Evolutionary conservation across 352 stramenopile species (phyloP).

Genomic region (Pythium aristosporum): DNA sequence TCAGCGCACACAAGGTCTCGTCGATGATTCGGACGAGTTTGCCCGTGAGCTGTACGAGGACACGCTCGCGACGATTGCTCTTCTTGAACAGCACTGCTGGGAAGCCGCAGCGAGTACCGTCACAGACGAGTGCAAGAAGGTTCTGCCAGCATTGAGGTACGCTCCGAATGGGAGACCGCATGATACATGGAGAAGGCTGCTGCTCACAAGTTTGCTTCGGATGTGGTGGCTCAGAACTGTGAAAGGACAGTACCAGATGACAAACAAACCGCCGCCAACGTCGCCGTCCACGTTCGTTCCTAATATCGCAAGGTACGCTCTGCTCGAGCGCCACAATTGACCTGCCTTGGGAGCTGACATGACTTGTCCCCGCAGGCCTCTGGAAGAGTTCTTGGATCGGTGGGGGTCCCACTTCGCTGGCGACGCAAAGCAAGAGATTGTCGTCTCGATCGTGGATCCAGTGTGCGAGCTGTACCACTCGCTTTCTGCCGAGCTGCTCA

Average conservation of each 20-base stretch:
- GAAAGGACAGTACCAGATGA: slow-evolving; percentile 90
- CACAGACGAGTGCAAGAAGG: slow-evolving; percentile 83
- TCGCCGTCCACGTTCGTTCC: slow-evolving; percentile 68
- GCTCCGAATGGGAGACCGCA: background rate
- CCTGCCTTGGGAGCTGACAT: background rate
- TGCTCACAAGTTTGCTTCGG: background rate
- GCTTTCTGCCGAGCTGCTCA: slow-evolving; percentile 69
- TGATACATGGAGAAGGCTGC: background rate
- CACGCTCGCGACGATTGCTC: slow-evolving; percentile 32
- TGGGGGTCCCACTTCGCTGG: slow-evolving; percentile 63
- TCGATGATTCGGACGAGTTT: slow-evolving; percentile 46
- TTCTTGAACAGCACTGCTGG: slow-evolving; percentile 68
- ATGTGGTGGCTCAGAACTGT: slow-evolving; percentile 47
- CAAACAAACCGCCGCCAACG: slow-evolving; percentile 79
- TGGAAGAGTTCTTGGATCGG: slow-evolving; percentile 68
- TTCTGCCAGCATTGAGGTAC: slow-evolving; percentile 78
- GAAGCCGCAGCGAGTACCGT: slow-evolving; percentile 53
- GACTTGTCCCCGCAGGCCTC: slow-evolving; percentile 36
- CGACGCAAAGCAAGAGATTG: slow-evolving; percentile 39
- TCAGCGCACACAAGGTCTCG: slow-evolving; percentile 36
- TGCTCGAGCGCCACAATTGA: background rate
- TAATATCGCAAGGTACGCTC: slow-evolving; percentile 64
- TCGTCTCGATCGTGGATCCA: slow-evolving; percentile 53
- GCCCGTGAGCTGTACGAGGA: slow-evolving; percentile 42
- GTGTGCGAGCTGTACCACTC: slow-evolving; percentile 62